Evolutionary conservation across 371 early-diverging fungal species (phyloP).

Genomic region (Mortierella sp.): DNA sequence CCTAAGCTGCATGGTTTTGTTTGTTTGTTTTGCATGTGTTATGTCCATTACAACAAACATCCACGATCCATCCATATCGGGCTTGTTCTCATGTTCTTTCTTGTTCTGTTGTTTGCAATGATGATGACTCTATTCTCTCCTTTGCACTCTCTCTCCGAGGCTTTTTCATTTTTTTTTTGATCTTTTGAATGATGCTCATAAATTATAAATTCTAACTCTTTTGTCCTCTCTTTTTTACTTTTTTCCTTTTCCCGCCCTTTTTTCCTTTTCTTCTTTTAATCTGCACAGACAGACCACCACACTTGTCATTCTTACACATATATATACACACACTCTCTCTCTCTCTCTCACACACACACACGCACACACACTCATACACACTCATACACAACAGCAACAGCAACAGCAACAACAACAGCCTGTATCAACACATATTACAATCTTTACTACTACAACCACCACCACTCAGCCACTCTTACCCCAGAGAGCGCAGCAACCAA

Average conservation of each 20-base stretch:
- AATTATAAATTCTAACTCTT: not conserved
- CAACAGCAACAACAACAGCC: not conserved
- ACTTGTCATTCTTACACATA: not conserved
- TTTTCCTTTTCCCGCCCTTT: slow-evolving; percentile 9
- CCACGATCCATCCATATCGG: not conserved
- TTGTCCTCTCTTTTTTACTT: not conserved
- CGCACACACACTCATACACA: too few species aligned
- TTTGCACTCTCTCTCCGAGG: not conserved
- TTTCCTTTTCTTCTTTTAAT: slow-evolving; percentile 3
- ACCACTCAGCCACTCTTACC: not conserved
- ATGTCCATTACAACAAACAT: not conserved
- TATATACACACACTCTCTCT: not conserved
- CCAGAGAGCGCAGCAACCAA: not conserved
- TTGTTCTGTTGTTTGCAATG: not conserved
- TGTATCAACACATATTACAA: not conserved
- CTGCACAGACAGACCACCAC: not conserved
- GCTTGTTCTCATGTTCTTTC: not conserved
- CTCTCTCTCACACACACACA: too few species aligned
- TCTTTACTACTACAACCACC: not conserved
- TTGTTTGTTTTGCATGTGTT: not conserved
- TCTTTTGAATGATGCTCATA: not conserved
- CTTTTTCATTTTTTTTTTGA: slow-evolving; percentile 2
- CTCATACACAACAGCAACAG: not conserved
- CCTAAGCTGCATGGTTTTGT: not conserved
- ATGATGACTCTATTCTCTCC: not conserved